Evolutionary conservation across 805 yeast genomes (phyloP).

Genomic region (Phaffomyces opuntiae): DNA sequence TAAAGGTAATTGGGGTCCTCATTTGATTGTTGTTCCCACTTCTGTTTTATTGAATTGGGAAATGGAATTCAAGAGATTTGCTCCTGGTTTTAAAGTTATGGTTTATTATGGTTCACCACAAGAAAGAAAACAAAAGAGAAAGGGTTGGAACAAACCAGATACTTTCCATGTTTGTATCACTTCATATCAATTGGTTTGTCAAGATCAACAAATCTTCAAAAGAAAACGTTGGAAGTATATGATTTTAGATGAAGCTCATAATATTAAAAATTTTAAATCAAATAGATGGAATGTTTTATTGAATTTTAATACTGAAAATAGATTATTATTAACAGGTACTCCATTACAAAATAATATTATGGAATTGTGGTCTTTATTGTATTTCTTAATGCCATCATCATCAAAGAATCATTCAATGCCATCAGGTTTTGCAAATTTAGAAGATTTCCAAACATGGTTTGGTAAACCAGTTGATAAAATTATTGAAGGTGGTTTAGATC

Average conservation of each 20-base stretch:
- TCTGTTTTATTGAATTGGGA: conserved; percentile 98
- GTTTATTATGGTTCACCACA: conserved; percentile 97
- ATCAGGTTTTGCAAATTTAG: conserved; percentile 86
- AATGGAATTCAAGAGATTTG: conserved; percentile 97
- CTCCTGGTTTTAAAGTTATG: conserved; percentile 93
- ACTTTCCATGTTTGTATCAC: conserved; percentile 96
- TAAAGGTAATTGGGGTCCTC: conserved; percentile 97
- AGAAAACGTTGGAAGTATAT: conserved; percentile 93
- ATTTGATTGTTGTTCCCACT: conserved; percentile 93
- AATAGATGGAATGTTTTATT: conserved; percentile 95
- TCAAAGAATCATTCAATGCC: conserved; percentile 72
- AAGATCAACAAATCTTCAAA: conserved; percentile 90
- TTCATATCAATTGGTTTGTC: conserved; percentile 94
- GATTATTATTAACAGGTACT: conserved; percentile 90
- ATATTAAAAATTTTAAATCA: conserved; percentile 91
- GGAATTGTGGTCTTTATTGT: conserved; percentile 92
- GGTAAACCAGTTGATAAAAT: conserved; percentile 95
- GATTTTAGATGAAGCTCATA: conserved; percentile 98
- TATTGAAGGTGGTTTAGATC: conserved; percentile 61
- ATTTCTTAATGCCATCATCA: conserved; percentile 92
- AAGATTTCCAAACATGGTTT: conserved; percentile 97
- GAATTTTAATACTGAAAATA: conserved; percentile 86
- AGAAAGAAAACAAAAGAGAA: conserved; percentile 90
- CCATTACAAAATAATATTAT: conserved; percentile 93
- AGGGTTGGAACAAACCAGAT: conserved; percentile 96